A percentile compares a stretch with the other conserved stretches of the same genome.
phyloP scores from a whole-genome alignment of 1,284 basidiomycete species.

The Sanghuangporus baumii region DNA sequence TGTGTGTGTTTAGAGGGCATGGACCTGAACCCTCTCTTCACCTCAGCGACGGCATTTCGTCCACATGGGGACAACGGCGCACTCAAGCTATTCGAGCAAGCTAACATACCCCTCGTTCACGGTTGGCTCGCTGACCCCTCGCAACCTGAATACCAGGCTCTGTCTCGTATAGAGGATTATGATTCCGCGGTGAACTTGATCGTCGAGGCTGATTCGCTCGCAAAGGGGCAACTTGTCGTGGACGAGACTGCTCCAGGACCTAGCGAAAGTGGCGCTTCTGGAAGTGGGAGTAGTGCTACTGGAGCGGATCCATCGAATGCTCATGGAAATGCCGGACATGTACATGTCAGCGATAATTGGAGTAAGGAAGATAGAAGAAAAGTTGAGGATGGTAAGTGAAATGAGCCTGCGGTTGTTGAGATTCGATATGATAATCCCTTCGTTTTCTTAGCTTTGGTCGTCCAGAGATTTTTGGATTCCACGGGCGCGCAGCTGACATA shows the following conservation, averaged over 20 bases:
- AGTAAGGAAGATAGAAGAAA: conserved; percentile 49
- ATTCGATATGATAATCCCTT: background rate
- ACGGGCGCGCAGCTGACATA: conserved; percentile 84
- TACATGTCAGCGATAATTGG: conserved; percentile 28
- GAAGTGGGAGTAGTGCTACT: background rate
- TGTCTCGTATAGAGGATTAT: conserved; percentile 56
- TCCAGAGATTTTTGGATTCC: conserved; percentile 65
- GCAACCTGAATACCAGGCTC: conserved; percentile 50
- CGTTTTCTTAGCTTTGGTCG: conserved; percentile 48
- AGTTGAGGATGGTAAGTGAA: conserved; percentile 56
- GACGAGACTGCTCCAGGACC: conserved; percentile 12
- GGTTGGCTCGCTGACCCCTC: conserved; percentile 88
- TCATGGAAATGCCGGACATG: background rate
- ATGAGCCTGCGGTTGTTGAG: background rate
- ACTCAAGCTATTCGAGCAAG: conserved; percentile 79
- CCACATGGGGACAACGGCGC: conserved; percentile 62
- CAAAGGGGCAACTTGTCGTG: conserved; percentile 46
- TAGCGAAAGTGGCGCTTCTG: background rate
- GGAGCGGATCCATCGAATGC: conserved; percentile 6
- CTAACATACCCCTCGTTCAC: conserved; percentile 76
- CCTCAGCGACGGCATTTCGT: conserved; percentile 58
- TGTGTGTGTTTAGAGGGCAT: conserved; percentile 54
- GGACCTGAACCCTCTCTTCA: conserved; percentile 83
- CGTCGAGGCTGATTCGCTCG: conserved; percentile 70
- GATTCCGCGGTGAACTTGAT: conserved; percentile 67